Conservation (phyloP, 176 grass and related monocot genomes). For the Aegilops bicornis region DNA sequence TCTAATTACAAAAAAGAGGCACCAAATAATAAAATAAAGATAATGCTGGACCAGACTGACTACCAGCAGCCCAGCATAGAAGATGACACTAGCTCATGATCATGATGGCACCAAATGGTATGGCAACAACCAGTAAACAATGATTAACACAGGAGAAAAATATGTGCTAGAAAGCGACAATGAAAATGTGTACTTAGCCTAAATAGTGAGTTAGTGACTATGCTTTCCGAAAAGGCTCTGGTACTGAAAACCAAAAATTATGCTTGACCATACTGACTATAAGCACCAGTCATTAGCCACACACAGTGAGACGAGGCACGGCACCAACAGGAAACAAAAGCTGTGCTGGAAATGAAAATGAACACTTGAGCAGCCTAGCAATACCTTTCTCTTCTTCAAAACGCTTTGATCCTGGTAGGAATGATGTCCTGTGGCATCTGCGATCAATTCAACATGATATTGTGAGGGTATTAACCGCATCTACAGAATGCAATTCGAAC, state of each 20-base stretch:
- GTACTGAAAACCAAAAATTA: conserved; percentile 17
- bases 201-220: neutral
- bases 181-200: conserved; percentile 8
- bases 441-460: neutral
- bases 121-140: neutral
- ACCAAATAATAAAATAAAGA: conserved; percentile 2
- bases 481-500: neutral
- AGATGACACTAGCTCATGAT: neutral
- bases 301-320: neutral
- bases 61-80: neutral
- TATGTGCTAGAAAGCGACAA: neutral
- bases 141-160: neutral
- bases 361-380: conserved; percentile 13
- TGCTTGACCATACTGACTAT: neutral
- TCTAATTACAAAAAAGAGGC: neutral
- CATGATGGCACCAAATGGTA: neutral
- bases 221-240: neutral
- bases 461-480: neutral
- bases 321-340: neutral
- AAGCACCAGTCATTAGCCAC: neutral
- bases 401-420: conserved; percentile 45
- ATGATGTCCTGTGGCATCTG: conserved; percentile 22
- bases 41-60: neutral
- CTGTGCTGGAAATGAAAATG: conserved; percentile 3
- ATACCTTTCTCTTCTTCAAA: conserved; percentile 86